Conservation (phyloP, 179 eudicot genomes). For the Patellifolia procumbens region DNA sequence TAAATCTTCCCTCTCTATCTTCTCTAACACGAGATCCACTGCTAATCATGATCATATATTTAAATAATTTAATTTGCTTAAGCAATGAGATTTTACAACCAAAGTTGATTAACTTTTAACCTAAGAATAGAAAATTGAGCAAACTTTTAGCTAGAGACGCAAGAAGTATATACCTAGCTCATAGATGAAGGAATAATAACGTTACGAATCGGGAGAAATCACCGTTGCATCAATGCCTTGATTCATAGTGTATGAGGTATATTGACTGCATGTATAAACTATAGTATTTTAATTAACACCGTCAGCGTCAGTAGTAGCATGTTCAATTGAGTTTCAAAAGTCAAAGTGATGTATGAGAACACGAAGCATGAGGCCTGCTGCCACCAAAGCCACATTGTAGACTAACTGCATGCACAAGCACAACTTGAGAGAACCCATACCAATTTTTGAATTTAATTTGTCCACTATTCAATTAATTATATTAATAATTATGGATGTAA, state of each 20-base stretch:
- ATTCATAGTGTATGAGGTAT: no score
- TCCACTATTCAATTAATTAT: no score
- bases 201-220: background rate
- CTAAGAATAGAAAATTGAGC: no score
- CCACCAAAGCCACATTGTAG: background rate
- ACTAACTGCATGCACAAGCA: background rate
- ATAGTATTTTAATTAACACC: slow-evolving; percentile 21
- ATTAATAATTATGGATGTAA: no score
- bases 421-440: background rate
- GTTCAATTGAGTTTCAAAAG: slow-evolving; percentile 15
- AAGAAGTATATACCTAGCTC: background rate
- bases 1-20: no score
- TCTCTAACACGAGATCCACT: no score
- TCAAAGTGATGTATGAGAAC: slow-evolving; percentile 21
- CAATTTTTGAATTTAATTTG: background rate
- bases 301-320: slow-evolving; percentile 27
- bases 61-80: no score
- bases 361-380: slow-evolving; percentile 10
- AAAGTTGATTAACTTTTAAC: no score
- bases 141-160: background rate
- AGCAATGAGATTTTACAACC: no score
- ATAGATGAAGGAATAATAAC: background rate
- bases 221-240: slow-evolving; percentile 17
- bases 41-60: no score
- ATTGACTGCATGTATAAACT: background rate